Base-by-base conservation (phyloP, 1,284 basidiomycete species). In the Amylostereum areolatum region DNA sequence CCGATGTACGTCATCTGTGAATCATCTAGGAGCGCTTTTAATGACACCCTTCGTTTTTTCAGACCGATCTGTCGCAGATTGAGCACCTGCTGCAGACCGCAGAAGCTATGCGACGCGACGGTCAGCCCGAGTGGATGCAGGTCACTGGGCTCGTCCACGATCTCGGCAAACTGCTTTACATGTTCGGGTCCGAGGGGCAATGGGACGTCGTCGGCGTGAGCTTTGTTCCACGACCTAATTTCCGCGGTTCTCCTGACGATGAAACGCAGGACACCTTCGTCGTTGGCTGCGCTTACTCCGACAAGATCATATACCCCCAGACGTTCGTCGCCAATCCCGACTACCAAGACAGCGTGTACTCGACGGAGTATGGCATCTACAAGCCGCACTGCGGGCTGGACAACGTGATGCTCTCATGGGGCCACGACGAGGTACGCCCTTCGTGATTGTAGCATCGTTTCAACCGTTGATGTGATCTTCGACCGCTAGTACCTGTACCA, bases 31-130 rank as follows among this genome's bases (percentile, higher is more conserved):
- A 47, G 46, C 31, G 25, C 34, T 42, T 11, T 4, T 44, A 47
- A 65, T 49, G 33, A 32, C 53, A 59, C 40, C 46, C 4, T 43
- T 39, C 12, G n/a, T n/a, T n/a, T 18, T 40, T 53, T 36, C 60
- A 89, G 86, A 89, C 86, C 5, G 75, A 72, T 51, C 71, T 91
- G 28, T 84, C 87, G 27, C 92, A 96, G 68, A 94, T 95, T 46
- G 89, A 93, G 60, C 92, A 96, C 63, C 75, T 95, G 2, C 75
- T 95, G 2, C 92, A 95, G 65, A 95, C 92, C 0, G 92, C 92
- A 33, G 92, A 96, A 64, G 91, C 92, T 2, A 94, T 95, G 57
- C 79, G 92, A 42, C 73, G 81, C 25, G 92, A 95, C 60, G 90
- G 89, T 7, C 92, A 92, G 66, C 90, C 91, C 2, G 87, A 90